Percentiles rank a stretch among this genome's conserved stretches.
phyloP scores from a whole-genome alignment of 495 filamentous ascomycete genomes.

The Aspergillus bridgeri region DNA sequence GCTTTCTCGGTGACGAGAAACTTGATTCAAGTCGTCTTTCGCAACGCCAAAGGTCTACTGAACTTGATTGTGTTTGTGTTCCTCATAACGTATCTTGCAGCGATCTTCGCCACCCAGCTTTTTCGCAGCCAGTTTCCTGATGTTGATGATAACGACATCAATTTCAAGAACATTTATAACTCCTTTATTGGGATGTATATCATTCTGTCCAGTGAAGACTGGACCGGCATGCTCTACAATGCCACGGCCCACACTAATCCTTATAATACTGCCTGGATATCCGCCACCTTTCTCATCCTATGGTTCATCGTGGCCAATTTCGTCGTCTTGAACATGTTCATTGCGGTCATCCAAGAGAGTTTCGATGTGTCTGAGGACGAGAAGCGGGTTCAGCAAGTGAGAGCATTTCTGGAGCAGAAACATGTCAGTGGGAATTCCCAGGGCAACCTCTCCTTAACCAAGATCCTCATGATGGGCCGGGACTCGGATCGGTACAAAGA shows the following conservation, averaged over 20 bases:
- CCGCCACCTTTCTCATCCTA: slow-evolving; percentile 83
- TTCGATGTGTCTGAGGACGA: slow-evolving; percentile 99
- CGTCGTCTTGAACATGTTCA: slow-evolving; percentile 99
- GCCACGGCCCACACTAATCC: slow-evolving; percentile 62
- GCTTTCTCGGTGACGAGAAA: slow-evolving; percentile 82
- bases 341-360: slow-evolving; percentile 99
- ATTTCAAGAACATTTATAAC: slow-evolving; percentile 90
- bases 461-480: slow-evolving; percentile 79
- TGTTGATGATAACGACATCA: slow-evolving; percentile 60
- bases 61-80: slow-evolving; percentile 97
- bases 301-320: slow-evolving; percentile 97
- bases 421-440: slow-evolving; percentile 66
- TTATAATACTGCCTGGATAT: slow-evolving; percentile 82
- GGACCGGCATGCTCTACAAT: slow-evolving; percentile 85
- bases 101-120: slow-evolving; percentile 91
- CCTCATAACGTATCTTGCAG: slow-evolving; percentile 86
- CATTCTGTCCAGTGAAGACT: slow-evolving; percentile 95
- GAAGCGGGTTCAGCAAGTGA: slow-evolving; percentile 93
- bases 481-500: slow-evolving; percentile 63
- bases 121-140: slow-evolving; percentile 80
- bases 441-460: slow-evolving; percentile 78
- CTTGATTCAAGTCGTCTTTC: slow-evolving; percentile 80
- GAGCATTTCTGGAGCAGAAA: slow-evolving; percentile 86
- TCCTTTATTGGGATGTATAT: slow-evolving; percentile 98
- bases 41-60: slow-evolving; percentile 85